Conservation (phyloP, 75 land plant species). For the Selaginella tamariscina region DNA sequence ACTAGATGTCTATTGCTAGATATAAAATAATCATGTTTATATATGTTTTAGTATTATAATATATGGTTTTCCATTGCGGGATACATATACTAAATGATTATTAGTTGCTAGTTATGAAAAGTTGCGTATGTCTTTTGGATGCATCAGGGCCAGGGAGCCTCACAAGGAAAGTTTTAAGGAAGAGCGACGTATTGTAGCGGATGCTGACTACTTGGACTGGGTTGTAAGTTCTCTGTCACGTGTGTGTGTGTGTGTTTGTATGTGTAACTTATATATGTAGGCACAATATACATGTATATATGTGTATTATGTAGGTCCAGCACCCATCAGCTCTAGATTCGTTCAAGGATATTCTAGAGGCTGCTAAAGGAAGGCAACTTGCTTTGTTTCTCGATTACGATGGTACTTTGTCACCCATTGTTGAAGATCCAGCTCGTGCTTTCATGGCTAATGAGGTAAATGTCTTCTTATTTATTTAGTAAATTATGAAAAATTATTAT, state of each 20-base stretch:
- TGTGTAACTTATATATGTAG: no score
- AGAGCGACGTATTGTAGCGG: neutral
- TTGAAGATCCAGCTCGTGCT: constrained; percentile 60
- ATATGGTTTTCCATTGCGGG: no score
- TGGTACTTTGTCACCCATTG: constrained; percentile 67
- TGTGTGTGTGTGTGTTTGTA: no score
- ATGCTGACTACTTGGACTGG: constrained; percentile 1
- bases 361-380: constrained; percentile 43
- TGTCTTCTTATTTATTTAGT: no score
- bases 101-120: no score
- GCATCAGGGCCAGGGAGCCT: no score
- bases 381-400: constrained; percentile 68
- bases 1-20: no score
- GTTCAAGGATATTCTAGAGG: constrained; percentile 34
- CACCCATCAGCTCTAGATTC: constrained; percentile 47
- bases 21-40: no score
- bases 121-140: no score
- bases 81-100: no score
- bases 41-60: no score
- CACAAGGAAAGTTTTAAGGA: neutral
- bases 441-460: constrained; percentile 49
- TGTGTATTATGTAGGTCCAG: neutral
- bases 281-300: neutral
- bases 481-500: neutral
- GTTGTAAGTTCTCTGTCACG: neutral